These are phyloP conservation scores for Pinus taeda DNA, from an alignment of 75 land plant species.

Conservation along the genomic window DNA sequence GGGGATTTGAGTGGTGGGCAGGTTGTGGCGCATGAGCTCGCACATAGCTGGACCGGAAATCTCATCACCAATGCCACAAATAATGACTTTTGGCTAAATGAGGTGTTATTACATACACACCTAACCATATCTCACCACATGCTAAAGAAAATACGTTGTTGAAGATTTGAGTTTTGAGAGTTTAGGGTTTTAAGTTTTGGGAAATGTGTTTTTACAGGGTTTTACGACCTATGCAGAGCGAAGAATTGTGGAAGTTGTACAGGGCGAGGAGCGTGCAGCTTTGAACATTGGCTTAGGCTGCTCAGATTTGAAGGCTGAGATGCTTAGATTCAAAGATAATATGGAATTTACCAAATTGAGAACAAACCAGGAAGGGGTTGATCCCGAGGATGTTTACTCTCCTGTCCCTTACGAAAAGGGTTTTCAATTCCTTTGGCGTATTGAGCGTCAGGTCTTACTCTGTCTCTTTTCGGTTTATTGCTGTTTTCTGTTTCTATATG, in stretches of 20 bases:
- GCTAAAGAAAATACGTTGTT: not conserved
- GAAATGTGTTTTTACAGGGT: conserved; percentile 39
- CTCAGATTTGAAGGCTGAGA: conserved; percentile 55
- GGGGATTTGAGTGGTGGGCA: conserved; percentile 81
- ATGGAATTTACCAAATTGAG: conserved; percentile 84
- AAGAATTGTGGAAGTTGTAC: conserved; percentile 78
- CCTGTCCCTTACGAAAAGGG: conserved; percentile 88
- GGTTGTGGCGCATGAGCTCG: conserved; percentile 93
- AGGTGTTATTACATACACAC: conserved; percentile 32
- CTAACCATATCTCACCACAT: not conserved
- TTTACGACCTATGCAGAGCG: conserved; percentile 92
- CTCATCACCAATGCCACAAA: conserved; percentile 84
- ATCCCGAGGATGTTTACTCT: conserved; percentile 86
- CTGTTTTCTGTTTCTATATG: not conserved
- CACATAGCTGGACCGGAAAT: conserved; percentile 97
- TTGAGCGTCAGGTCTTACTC: conserved; percentile 66
- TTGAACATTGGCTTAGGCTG: conserved; percentile 85
- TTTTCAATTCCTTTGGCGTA: conserved; percentile 80
- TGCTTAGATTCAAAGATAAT: conserved; percentile 79
- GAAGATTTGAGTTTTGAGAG: not conserved
- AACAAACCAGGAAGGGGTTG: conserved; percentile 70
- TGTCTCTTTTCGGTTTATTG: not conserved
- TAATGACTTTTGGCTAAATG: conserved; percentile 94
- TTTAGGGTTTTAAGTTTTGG: not conserved
- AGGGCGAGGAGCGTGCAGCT: conserved; percentile 67